Evolutionary conservation across 2,329 filamentous ascomycete species (phyloP), one percentile per base, ranked within the genome.

Genomic region (Chrysoporthe deuterocubensis): DNA sequence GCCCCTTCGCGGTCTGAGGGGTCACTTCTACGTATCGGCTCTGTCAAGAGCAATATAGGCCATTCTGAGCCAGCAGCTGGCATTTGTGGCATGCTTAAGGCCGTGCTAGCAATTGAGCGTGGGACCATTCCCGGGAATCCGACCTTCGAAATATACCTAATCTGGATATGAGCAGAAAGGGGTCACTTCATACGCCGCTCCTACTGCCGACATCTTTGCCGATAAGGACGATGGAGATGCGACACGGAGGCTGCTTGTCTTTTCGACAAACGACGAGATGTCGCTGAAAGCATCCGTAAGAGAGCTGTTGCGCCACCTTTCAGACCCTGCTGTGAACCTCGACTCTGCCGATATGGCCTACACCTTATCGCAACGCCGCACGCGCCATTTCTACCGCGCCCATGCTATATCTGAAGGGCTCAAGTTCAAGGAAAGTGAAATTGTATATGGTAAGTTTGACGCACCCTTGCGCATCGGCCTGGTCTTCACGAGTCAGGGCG

Each of bases 61-160:
- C 85, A 87, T 72, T 70, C 83, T 2, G 85, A 87, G 71, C 83
- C 80, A 1, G 82, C 82, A 0, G 66, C 66, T 13, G 62, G 85
- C 11, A 80, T 86, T n/a, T 78, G 82, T 0, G 82, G 81, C 4
- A 73, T 87, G 37, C 83, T 87, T 70, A 87, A 87, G 73, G 79
- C 82, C 0, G 78, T 81, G 1, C 69, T 86, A 67, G 83, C 83
- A 77, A 76, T 87, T 1, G 83, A 86, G 70, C 78, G 81, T 59
- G 81, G 81, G 5, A 81, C 83, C 65, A 81, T 86, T 42, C 75
- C 83, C 14, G 83, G 83, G 3, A 85, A 84, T 68, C 76, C 81
- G 62, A 81, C 84, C 71, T 85, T 84, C 71, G 79, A 84, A 71
- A 73, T 79, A 18, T 80, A n/a, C n/a, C 82, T 0, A 86, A 85